phyloP scores from a whole-genome alignment of 441 rosid genomes.

The Gossypium davidsonii region DNA sequence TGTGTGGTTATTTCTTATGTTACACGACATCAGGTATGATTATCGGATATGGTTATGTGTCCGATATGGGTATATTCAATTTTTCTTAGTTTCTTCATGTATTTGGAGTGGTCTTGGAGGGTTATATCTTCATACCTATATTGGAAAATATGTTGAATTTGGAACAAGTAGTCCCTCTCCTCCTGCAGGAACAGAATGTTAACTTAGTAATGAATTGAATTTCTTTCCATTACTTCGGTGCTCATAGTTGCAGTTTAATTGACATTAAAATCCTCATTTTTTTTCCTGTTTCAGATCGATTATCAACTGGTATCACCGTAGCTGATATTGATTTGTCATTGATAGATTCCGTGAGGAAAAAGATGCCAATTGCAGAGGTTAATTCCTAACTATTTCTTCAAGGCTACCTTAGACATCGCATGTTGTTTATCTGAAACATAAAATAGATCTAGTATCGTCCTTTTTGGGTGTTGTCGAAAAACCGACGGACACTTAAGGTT shows the following conservation, averaged over 20 bases:
- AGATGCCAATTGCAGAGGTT: conserved; percentile 82
- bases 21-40: background rate
- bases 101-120: background rate
- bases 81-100: too few relatives aligned
- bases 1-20: background rate
- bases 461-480: too few relatives aligned
- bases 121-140: background rate
- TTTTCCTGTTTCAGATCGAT: conserved; percentile 44
- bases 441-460: too few relatives aligned
- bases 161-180: background rate
- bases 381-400: conserved; percentile 6
- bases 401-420: background rate
- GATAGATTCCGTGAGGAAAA: conserved; percentile 71
- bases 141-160: background rate
- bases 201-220: background rate
- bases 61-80: background rate
- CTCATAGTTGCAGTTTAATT: background rate
- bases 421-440: too few relatives aligned
- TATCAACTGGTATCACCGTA: conserved; percentile 67
- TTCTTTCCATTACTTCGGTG: background rate
- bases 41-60: background rate
- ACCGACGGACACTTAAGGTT: too few relatives aligned
- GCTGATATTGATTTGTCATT: conserved; percentile 78
- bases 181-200: background rate
- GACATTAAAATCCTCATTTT: background rate